A percentile compares a stretch with the other conserved stretches of the same genome.
phyloP scores from a whole-genome alignment of 164 flowering plant genomes.

The Berberis vulgaris region DNA sequence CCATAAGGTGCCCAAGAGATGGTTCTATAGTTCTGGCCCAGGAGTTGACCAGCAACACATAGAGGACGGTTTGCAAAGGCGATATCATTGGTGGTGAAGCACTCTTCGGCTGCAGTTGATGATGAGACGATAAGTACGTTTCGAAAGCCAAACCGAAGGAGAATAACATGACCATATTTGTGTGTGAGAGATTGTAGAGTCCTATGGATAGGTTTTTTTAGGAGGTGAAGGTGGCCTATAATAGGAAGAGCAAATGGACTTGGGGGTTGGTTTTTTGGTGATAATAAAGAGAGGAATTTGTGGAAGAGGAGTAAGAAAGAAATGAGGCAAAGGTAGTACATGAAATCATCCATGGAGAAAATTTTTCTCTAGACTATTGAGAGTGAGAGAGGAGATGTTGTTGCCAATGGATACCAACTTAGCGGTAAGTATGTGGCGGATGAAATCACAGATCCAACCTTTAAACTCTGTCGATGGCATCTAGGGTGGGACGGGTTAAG shows the following conservation, averaged over 20 bases:
- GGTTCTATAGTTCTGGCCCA: slow-evolving; percentile 13
- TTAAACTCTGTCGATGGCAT: no score
- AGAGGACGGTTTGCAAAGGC: background rate
- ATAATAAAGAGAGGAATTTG: no score
- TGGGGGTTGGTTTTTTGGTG: no score
- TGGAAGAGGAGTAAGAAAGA: no score
- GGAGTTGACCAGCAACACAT: slow-evolving; percentile 1
- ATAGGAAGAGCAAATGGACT: slow-evolving; percentile 13
- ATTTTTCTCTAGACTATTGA: no score
- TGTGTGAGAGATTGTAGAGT: background rate
- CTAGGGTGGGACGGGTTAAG: no score
- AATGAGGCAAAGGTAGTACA: no score
- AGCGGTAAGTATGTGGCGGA: no score
- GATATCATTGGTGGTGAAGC: slow-evolving; percentile 10
- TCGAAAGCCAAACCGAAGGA: slow-evolving; percentile 5
- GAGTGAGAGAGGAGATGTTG: no score
- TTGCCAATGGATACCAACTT: no score
- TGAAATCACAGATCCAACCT: no score
- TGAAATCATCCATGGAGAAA: no score
- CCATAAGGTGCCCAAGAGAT: slow-evolving; percentile 11
- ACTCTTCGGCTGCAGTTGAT: slow-evolving; percentile 7
- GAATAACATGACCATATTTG: background rate
- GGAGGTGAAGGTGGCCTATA: slow-evolving; percentile 8
- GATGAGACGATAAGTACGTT: background rate
- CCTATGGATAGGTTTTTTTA: slow-evolving; percentile 3